A percentile compares a stretch with the other conserved stretches of the same genome.
Evolutionary conservation across 2,329 filamentous ascomycete genomes (phyloP).

Genomic region (Beauveria pseudobassiana): DNA sequence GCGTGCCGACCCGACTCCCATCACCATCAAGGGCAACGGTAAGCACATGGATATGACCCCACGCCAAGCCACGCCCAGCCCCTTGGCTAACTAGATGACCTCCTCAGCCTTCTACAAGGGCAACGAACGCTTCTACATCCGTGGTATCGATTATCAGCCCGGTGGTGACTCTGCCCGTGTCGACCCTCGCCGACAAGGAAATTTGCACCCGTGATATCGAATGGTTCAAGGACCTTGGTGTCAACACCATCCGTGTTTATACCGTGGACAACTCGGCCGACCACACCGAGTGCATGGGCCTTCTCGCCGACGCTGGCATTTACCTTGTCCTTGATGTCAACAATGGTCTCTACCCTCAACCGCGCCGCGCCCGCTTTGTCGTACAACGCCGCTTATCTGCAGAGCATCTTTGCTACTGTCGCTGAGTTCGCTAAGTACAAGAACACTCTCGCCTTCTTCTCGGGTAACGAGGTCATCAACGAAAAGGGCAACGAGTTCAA

Average conservation of each 20-base stretch:
- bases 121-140: conserved; percentile 49
- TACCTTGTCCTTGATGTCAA: conserved; percentile 91
- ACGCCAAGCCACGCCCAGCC: neutral
- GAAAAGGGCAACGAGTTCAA: conserved; percentile 53
- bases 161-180: conserved; percentile 45
- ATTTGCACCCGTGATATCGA: conserved; percentile 73
- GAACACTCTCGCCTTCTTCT: conserved; percentile 85
- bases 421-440: conserved; percentile 74
- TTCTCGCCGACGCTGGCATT: conserved; percentile 75
- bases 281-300: conserved; percentile 81
- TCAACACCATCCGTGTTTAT: conserved; percentile 92
- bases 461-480: conserved; percentile 75
- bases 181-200: conserved; percentile 68
- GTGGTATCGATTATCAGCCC: conserved; percentile 57
- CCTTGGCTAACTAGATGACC: neutral
- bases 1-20: conserved; percentile 40
- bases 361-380: conserved; percentile 59
- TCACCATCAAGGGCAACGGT: conserved; percentile 53
- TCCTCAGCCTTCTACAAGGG: conserved; percentile 46
- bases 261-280: conserved; percentile 77
- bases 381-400: conserved; percentile 83
- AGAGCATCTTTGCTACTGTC: conserved; percentile 78
- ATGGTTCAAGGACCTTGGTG: conserved; percentile 75
- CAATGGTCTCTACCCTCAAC: conserved; percentile 79
- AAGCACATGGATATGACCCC: conserved; percentile 16